A percentile compares a stretch with the other conserved stretches of the same genome.
Conservation (phyloP, 257 asterid species). For the Gentiana straminea region DNA sequence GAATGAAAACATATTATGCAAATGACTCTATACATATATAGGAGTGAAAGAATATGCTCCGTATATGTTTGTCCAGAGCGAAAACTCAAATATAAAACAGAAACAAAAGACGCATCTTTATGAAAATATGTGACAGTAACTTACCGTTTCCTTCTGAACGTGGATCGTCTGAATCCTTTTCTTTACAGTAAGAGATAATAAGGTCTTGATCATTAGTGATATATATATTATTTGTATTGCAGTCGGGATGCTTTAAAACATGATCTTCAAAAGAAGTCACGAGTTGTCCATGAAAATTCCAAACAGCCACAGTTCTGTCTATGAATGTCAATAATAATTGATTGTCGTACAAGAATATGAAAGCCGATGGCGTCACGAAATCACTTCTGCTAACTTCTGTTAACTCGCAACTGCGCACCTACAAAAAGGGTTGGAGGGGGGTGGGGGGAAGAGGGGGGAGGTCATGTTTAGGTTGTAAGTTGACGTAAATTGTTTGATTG, state of each 20-base stretch:
- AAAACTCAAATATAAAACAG: too few species aligned
- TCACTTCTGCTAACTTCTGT: slow-evolving; percentile 94
- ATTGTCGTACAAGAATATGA: slow-evolving; percentile 90
- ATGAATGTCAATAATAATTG: slow-evolving; percentile 91
- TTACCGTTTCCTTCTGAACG: slow-evolving; percentile 80
- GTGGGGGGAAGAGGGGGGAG: slow-evolving; percentile 7
- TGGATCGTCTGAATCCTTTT: slow-evolving; percentile 64
- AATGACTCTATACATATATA: too few species aligned
- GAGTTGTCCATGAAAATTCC: slow-evolving; percentile 98
- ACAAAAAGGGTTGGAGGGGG: not conserved
- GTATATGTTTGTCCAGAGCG: too few species aligned
- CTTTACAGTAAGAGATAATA: slow-evolving; percentile 95
- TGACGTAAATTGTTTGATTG: not conserved
- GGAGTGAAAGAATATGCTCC: too few species aligned
- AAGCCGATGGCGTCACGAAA: slow-evolving; percentile 98
- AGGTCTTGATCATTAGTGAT: slow-evolving; percentile 45
- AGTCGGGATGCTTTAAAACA: slow-evolving; percentile 96
- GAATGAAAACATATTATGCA: too few species aligned
- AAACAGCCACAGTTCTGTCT: slow-evolving; percentile 92
- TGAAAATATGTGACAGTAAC: slow-evolving; percentile 1
- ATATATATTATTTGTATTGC: slow-evolving; percentile 95
- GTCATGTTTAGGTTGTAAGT: slow-evolving; percentile 15
- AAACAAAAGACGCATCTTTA: too few species aligned
- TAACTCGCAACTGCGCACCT: slow-evolving; percentile 83
- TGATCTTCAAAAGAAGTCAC: slow-evolving; percentile 98